These are phyloP conservation scores for Aurifilum marmelostoma DNA, from an alignment of 2,329 filamentous ascomycete genomes.

Conservation along the genomic window DNA sequence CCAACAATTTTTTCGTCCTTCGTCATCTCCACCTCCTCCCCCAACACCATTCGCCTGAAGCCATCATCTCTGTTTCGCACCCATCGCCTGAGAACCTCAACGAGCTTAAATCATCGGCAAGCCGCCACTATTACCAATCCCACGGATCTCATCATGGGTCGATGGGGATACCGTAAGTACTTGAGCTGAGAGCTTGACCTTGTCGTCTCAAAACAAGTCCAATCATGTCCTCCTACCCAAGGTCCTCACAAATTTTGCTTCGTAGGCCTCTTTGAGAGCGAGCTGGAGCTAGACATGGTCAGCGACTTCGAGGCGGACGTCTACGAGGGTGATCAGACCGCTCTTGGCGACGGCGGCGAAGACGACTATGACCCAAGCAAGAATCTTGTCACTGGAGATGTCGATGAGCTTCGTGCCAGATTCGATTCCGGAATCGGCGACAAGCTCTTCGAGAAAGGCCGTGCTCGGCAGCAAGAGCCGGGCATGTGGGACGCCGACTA, in stretches of 20 bases:
- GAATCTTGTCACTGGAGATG: background rate
- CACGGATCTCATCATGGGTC: conserved; percentile 13
- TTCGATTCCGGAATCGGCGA: conserved; percentile 23
- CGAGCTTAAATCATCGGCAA: background rate
- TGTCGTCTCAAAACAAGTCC: background rate
- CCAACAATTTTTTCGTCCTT: background rate
- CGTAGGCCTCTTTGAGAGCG: conserved; percentile 27
- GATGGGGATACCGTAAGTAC: conserved; percentile 19
- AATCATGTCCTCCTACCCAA: background rate
- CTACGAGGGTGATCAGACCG: background rate
- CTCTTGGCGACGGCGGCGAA: background rate
- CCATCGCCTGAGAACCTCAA: background rate
- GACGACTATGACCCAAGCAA: conserved; percentile 8
- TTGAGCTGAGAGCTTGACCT: background rate
- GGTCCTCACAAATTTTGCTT: background rate
- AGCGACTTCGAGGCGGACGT: conserved; percentile 11
- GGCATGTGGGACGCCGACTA: conserved; percentile 24
- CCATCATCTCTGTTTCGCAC: background rate
- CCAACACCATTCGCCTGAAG: background rate
- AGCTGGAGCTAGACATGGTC: conserved; percentile 24
- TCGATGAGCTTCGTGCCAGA: background rate
- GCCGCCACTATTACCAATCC: background rate
- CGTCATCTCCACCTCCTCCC: background rate
- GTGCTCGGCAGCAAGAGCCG: conserved; percentile 34
- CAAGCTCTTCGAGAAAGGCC: conserved; percentile 20